Evolutionary conservation across 495 filamentous ascomycete species (phyloP), one percentile per base, ranked within the genome.

Genomic region (Penicillium chermesinum): DNA sequence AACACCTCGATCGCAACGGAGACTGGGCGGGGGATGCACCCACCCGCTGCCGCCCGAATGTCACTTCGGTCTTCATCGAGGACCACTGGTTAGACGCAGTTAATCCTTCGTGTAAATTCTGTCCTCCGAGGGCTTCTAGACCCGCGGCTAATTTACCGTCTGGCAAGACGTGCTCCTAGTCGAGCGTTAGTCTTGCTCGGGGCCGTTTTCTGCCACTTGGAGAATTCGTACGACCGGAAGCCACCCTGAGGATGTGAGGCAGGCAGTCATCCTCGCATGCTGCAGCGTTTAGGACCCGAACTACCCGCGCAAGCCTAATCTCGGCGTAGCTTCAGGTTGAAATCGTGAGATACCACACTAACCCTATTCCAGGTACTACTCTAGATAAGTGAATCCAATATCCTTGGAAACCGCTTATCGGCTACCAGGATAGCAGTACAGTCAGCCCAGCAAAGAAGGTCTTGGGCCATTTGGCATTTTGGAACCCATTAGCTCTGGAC

Each of bases 1-100:
- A 50, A 30, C 19, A 18, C 21, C 20, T 36, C 43, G 38, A 47
- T 48, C 38, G 33, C 21, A 38, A 34, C 34, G 13, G 20, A 13
- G 41, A 49, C 41, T 52, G 52, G 53, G 22, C 52, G 49, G 45
- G 55, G 33, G 34, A 35, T 48, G 52, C 49, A 44, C 9, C 41
- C 39, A 50, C 57, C 53, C 50, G 57, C 47, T 27, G 48, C 27
- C 46, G 46, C 50, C 49, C 52, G 33, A 49, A 49, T 54, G 39
- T 38, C 51, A 51, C 49, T 52, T 30, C 15, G 18, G 27, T 35
- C 25, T 15, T 20, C 35, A 13, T 30, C 34, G 21, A 27, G 22
- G 37, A 13, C 15, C 21, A 27, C 35, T 15, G 42, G 49, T 19
- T 51, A 41, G 37, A 43, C 44, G 49, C 44, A 52, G 44, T 17